phyloP scores from a whole-genome alignment of 257 asterid genomes.

The Solanum sejunctum region DNA sequence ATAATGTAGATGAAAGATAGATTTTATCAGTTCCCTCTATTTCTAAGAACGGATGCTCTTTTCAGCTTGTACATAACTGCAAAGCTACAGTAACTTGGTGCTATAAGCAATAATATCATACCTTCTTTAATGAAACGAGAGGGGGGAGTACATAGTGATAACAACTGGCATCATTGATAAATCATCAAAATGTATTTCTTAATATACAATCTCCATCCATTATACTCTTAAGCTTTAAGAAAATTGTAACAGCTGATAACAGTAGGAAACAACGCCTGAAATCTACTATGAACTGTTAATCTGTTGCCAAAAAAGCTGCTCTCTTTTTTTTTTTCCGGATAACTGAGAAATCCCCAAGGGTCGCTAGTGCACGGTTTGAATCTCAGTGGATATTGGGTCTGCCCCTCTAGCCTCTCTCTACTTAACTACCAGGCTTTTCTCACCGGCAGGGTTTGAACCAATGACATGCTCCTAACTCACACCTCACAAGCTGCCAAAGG shows the following conservation, averaged over 20 bases:
- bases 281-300: neutral
- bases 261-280: neutral
- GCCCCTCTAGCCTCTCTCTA: neutral
- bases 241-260: neutral
- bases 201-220: neutral
- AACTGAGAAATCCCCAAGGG: neutral
- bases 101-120: neutral
- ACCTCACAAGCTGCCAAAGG: neutral
- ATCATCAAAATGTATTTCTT: neutral
- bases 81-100: neutral
- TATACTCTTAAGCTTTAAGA: neutral
- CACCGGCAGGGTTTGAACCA: neutral
- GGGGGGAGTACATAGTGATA: neutral
- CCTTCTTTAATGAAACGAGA: neutral
- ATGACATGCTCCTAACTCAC: neutral
- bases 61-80: neutral
- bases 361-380: neutral
- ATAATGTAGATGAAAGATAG: neutral
- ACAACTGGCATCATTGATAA: neutral
- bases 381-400: neutral
- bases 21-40: neutral
- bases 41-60: neutral
- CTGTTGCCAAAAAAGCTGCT: neutral
- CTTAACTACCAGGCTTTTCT: neutral
- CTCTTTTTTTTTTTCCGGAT: neutral